These are phyloP conservation scores for Psophocarpus tetragonolobus DNA, from an alignment of 306 rosid species.

Conservation along the genomic window DNA sequence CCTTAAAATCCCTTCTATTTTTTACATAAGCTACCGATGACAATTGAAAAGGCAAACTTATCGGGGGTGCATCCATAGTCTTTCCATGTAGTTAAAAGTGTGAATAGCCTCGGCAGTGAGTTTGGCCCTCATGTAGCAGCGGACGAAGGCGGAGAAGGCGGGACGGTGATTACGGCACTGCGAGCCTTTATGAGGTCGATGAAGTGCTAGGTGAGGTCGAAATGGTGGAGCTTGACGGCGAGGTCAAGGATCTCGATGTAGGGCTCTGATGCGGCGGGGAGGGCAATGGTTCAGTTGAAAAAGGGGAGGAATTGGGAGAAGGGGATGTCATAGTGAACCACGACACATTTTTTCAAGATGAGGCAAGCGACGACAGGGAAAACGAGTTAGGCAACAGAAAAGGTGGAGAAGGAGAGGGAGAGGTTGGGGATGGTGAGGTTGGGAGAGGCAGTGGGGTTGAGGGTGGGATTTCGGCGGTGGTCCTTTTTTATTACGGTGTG, in stretches of 20 bases:
- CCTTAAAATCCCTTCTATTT: constrained; percentile 82
- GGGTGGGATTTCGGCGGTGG: constrained; percentile 59
- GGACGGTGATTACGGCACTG: constrained; percentile 50
- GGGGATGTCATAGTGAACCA: constrained; percentile 86
- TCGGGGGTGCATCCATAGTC: constrained; percentile 82
- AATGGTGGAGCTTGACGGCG: constrained; percentile 75
- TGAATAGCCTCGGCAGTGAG: constrained; percentile 90
- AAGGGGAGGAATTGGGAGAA: constrained; percentile 70
- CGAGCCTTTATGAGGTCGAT: constrained; percentile 76
- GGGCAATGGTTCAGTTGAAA: constrained; percentile 77
- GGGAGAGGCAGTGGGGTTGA: constrained; percentile 46
- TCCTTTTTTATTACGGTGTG: constrained; percentile 73
- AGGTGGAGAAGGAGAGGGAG: constrained; percentile 52
- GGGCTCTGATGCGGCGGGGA: constrained; percentile 51
- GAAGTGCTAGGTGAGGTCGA: constrained; percentile 81
- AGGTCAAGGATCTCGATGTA: constrained; percentile 88
- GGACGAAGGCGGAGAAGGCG: constrained; percentile 68
- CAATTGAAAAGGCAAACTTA: constrained; percentile 71
- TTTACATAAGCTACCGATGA: constrained; percentile 71
- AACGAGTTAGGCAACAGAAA: constrained; percentile 43
- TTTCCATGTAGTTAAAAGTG: constrained; percentile 91
- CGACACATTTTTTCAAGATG: constrained; percentile 74
- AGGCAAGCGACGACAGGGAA: constrained; percentile 60
- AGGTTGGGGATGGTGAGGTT: constrained; percentile 61
- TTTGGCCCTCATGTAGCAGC: constrained; percentile 88